A percentile compares a stretch with the other conserved stretches of the same genome.
These are phyloP conservation scores for Phytopythium vexans DNA, from an alignment of 352 stramenopile genomes.

Conservation along the genomic window DNA sequence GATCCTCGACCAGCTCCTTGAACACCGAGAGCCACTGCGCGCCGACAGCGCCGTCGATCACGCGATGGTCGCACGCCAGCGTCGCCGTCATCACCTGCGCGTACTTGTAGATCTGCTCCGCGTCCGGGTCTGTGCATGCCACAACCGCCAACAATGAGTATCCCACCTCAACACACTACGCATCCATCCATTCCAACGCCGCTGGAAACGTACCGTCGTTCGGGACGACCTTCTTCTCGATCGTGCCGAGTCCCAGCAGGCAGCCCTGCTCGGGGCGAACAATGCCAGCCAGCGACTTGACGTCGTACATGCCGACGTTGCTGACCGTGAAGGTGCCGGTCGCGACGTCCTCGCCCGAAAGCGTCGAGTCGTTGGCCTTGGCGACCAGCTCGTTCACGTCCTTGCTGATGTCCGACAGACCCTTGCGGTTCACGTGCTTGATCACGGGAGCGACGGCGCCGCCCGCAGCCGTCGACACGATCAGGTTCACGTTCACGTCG, in stretches of 20 bases:
- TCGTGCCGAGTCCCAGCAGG: conserved; percentile 91
- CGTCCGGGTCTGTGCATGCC: conserved; percentile 44
- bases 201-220: conserved; percentile 53
- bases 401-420: conserved; percentile 89
- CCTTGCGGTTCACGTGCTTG: conserved; percentile 83
- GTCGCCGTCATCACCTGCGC: conserved; percentile 94
- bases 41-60: conserved; percentile 96
- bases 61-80: conserved; percentile 96
- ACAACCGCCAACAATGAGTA: conserved; percentile 19
- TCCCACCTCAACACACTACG: no score
- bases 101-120: conserved; percentile 86
- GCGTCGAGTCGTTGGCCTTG: conserved; percentile 33
- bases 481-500: conserved; percentile 93
- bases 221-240: conserved; percentile 94
- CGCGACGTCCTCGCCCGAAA: conserved; percentile 51
- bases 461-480: conserved; percentile 61
- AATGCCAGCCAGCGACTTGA: conserved; percentile 94
- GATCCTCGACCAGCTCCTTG: conserved; percentile 96
- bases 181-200: not conserved
- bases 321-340: conserved; percentile 95
- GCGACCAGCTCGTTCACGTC: conserved; percentile 72
- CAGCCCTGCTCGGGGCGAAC: conserved; percentile 92
- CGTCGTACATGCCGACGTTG: conserved; percentile 97
- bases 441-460: conserved; percentile 98
- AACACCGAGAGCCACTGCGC: conserved; percentile 95